A percentile compares a stretch with the other conserved stretches of the same genome.
phyloP scores from a whole-genome alignment of 441 rosid species.

The Isatis lusitanica region DNA sequence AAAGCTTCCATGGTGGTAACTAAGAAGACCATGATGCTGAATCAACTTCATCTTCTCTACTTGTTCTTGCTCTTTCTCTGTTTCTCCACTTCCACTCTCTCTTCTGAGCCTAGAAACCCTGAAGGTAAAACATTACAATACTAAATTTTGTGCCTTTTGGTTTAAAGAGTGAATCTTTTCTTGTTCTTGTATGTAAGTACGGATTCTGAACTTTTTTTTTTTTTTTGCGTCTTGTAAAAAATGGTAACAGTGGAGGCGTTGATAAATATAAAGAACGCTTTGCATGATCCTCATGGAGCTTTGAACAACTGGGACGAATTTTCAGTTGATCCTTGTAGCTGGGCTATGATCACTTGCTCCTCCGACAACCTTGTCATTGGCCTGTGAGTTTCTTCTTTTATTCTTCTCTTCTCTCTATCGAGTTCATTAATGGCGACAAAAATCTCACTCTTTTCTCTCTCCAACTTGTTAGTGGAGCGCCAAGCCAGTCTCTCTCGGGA shows the following conservation, averaged over 20 bases:
- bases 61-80: constrained; percentile 36
- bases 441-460: constrained; percentile 1
- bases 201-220: not conserved
- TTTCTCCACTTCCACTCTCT: constrained; percentile 37
- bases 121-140: constrained; percentile 56
- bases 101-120: constrained; percentile 81
- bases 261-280: constrained; percentile 52
- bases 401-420: not conserved
- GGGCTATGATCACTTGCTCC: constrained; percentile 94
- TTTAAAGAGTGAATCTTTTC: not conserved
- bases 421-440: constrained; percentile 31
- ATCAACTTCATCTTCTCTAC: constrained; percentile 27
- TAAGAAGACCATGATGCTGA: constrained; percentile 3
- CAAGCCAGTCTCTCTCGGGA: constrained; percentile 87
- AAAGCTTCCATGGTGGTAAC: constrained; percentile 13
- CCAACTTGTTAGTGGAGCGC: constrained; percentile 63
- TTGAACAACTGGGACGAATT: constrained; percentile 86
- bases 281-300: constrained; percentile 79
- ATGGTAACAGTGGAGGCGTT: constrained; percentile 68
- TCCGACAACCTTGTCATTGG: constrained; percentile 73
- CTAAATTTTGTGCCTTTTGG: not conserved
- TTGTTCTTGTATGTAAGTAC: not conserved
- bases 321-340: constrained; percentile 95
- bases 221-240: too few relatives aligned
- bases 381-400: constrained; percentile 51